Percentiles rank a stretch among this genome's conserved stretches.
Evolutionary conservation across 371 early-diverging fungal genomes (phyloP).

Genomic region (Syncephalastrum racemosum): DNA sequence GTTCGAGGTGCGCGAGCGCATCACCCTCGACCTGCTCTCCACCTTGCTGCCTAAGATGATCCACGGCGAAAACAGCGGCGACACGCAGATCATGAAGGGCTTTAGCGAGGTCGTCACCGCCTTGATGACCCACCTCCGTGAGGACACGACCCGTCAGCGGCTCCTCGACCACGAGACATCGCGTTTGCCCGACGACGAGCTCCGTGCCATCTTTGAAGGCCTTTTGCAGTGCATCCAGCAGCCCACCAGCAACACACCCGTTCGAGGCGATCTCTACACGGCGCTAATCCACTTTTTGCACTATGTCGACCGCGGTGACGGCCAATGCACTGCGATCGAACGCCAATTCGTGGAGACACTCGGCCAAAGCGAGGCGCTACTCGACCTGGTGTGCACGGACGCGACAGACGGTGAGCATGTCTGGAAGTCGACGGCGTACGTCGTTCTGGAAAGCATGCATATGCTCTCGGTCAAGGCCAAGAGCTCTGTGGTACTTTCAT

Average conservation of each 20-base stretch:
- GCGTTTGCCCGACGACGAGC: slow-evolving; percentile 56
- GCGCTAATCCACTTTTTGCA: slow-evolving; percentile 72
- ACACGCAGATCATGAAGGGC: slow-evolving; percentile 51
- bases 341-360: slow-evolving; percentile 21
- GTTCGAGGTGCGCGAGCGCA: slow-evolving; percentile 57
- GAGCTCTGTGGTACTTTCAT: slow-evolving; percentile 57
- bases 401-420: slow-evolving; percentile 78
- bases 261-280: slow-evolving; percentile 85
- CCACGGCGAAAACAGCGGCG: slow-evolving; percentile 23
- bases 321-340: slow-evolving; percentile 10
- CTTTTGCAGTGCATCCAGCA: slow-evolving; percentile 68
- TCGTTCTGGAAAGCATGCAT: slow-evolving; percentile 73
- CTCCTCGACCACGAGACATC: slow-evolving; percentile 34
- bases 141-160: slow-evolving; percentile 31
- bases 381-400: slow-evolving; percentile 76
- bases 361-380: slow-evolving; percentile 53
- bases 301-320: slow-evolving; percentile 38
- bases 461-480: slow-evolving; percentile 49
- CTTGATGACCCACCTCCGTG: slow-evolving; percentile 44
- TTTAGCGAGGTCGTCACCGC: slow-evolving; percentile 62
- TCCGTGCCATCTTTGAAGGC: slow-evolving; percentile 58
- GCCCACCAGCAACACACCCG: slow-evolving; percentile 56
- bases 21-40: slow-evolving; percentile 60
- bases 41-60: slow-evolving; percentile 61
- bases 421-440: slow-evolving; percentile 86